phyloP scores from a whole-genome alignment of 768 basidiomycete species.

The Termitomyces heimii region DNA sequence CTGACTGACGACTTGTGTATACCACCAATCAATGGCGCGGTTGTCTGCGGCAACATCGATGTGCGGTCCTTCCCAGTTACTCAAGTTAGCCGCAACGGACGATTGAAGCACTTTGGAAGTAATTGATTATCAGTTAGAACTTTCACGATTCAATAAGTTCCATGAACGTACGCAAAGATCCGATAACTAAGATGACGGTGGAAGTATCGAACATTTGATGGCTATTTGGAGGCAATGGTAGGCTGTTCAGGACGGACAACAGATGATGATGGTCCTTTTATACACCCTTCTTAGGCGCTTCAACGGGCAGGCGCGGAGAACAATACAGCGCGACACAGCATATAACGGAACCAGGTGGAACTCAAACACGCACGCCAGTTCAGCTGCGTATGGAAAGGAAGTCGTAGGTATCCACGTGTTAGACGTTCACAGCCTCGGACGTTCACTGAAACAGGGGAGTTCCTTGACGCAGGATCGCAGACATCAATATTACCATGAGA shows the following conservation, averaged over 20 bases:
- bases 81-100: conserved; percentile 2
- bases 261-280: conserved; percentile 4
- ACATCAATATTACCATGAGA: not conserved
- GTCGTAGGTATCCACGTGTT: not conserved
- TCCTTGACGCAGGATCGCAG: not conserved
- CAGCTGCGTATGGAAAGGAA: not conserved
- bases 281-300: not conserved
- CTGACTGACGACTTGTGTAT: conserved; percentile 10
- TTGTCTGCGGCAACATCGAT: conserved; percentile 9
- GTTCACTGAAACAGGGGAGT: not conserved
- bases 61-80: conserved; percentile 11
- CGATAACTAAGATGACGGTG: not conserved
- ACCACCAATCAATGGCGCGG: conserved; percentile 14
- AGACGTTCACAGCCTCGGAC: not conserved
- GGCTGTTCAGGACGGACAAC: not conserved
- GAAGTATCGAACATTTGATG: conserved; percentile 1
- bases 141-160: not conserved
- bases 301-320: not conserved
- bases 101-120: conserved; percentile 16
- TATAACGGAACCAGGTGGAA: not conserved
- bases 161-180: conserved; percentile 5
- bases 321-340: not conserved
- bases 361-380: not conserved
- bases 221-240: not conserved
- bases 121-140: not conserved